Percentiles rank a stretch among this genome's conserved stretches.
Evolutionary conservation across 1,139 yeast species (phyloP).

Genomic region (Scheffersomyces segobiensis): DNA sequence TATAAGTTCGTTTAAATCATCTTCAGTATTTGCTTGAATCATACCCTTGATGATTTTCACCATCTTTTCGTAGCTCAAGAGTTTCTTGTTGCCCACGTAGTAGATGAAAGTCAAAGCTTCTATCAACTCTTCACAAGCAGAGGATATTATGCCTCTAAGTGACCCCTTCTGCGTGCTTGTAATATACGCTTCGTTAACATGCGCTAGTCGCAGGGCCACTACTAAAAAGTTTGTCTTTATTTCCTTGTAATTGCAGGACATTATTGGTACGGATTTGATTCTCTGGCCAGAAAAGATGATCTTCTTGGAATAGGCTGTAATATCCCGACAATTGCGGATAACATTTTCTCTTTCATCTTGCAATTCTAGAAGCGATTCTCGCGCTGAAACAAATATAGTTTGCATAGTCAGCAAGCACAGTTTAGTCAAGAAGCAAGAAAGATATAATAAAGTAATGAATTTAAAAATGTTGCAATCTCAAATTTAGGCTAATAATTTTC

Average conservation of each 20-base stretch:
- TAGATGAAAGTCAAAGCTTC: constrained; percentile 40
- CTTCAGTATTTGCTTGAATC: not conserved
- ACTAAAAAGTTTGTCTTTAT: constrained; percentile 15
- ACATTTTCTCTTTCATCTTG: constrained; percentile 38
- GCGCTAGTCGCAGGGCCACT: constrained; percentile 14
- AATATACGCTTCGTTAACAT: constrained; percentile 12
- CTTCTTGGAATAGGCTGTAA: constrained; percentile 40
- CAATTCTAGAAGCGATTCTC: constrained; percentile 10
- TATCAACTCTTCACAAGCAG: constrained; percentile 36
- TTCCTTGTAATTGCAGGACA: constrained; percentile 10
- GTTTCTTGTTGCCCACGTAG: constrained; percentile 18
- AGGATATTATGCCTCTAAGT: constrained; percentile 25
- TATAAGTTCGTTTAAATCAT: not conserved
- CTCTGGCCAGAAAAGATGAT: constrained; percentile 40
- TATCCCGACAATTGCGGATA: constrained; percentile 37
- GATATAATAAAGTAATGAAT: no score
- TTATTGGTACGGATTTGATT: constrained; percentile 10
- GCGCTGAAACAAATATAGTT: constrained; percentile 13
- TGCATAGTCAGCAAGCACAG: not conserved
- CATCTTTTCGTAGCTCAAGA: constrained; percentile 18
- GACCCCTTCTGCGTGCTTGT: constrained; percentile 14
- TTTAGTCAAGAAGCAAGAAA: not conserved
- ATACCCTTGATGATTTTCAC: constrained; percentile 10
- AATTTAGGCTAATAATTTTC: not conserved
- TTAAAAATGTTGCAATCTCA: not conserved